Evolutionary conservation across 2,329 filamentous ascomycete genomes (phyloP), one percentile per base, ranked within the genome.

Genomic region (Neurospora sp.): DNA sequence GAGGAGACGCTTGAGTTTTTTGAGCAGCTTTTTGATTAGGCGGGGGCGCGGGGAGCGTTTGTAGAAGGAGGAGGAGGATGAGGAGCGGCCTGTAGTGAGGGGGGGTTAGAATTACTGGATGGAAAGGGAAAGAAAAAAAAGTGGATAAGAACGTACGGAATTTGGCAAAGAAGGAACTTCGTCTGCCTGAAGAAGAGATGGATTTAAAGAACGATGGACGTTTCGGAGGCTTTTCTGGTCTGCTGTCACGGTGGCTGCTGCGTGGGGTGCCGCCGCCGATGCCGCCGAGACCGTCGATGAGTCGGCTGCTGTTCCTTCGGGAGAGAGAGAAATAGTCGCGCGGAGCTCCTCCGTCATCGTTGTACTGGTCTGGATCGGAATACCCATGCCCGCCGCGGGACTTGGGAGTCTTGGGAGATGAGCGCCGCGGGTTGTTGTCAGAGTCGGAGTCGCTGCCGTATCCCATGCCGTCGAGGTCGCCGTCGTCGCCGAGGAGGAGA

Each of bases 21-120:
- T 87, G 79, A 92, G 86, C 66, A 93, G 84, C 74, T 90, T 89
- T 69, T 88, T 83, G 73, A 97, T 81, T 82, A 96, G 97, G 77
- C 89, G 91, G 71, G 88, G 85, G 74, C 95, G 91, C 2, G 95
- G 92, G 19, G 92, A 91, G 77, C 92, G 91, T 78, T 92, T 92
- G 81, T 93, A 94, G 78, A 91, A 90, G 57, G 87, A 87, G 36
- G 86, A 52, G 76, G 91, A 89, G 62, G 86, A 87, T 40, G 85
- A 84, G 70, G 19, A 65, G 19, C 85, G 84, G 76, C 85, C 85
- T 80, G 71, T 62, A 46, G 66, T 28, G 12, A 41, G 23, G 67
- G 67, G 52, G 66, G 15, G 67, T 70, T n/a, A 43, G 40, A n/a
- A 43, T 1, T 3, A 41, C 3, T 41, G 8, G 11, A 6, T 15